Base-by-base conservation (phyloP, 2,329 filamentous ascomycete genomes). In the Cordyceps cateniannulata region DNA sequence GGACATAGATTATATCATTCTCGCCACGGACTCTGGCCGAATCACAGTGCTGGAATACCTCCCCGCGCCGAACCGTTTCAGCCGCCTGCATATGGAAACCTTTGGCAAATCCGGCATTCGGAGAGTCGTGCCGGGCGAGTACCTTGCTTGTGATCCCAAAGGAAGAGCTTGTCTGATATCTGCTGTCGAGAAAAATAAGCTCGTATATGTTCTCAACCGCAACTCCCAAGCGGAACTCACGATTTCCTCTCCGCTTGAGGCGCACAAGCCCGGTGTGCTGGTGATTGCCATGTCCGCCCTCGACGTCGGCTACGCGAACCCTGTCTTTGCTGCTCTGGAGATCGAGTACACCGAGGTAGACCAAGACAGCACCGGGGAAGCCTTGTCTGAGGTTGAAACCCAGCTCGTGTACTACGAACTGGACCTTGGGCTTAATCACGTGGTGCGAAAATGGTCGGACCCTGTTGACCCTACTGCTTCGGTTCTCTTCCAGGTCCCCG, bases 141-240 rank as follows among this genome's bases (percentile, higher is more conserved):
- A 97, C 70, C 84, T 99, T 29, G 95, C 93, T 7, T 91, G 91
- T 57, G 95, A 99, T 70, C 95, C 95, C 29, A 96, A 96, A 75
- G 95, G 95, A 60, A 86, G 95, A 77, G 96, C 96, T 60, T 96
- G 93, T 71, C 82, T 99, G 71, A 90, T 98, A 63, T 92, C 95
- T 10, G 93, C 93, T 5, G 83, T 93, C 60, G 96, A 99, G 78
- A 99, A 99, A 83, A 99, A 98, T 79, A 99, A 99, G 79, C 88
- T 99, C 61, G 95, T 99, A 67, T 99, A 99, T 76, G 93, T 99
- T 69, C 82, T 99, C 67, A 98, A 98, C 75, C 88, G 96, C 66
- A 96, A 96, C 76, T 85, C 92, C 3, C 91, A 98, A 75, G 93
- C 93, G 20, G 91, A 96, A 73, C 85, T 99, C 68, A 96, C 93